phyloP scores from a whole-genome alignment of 2,329 filamentous ascomycete genomes.

The Colletotrichum navitas region DNA sequence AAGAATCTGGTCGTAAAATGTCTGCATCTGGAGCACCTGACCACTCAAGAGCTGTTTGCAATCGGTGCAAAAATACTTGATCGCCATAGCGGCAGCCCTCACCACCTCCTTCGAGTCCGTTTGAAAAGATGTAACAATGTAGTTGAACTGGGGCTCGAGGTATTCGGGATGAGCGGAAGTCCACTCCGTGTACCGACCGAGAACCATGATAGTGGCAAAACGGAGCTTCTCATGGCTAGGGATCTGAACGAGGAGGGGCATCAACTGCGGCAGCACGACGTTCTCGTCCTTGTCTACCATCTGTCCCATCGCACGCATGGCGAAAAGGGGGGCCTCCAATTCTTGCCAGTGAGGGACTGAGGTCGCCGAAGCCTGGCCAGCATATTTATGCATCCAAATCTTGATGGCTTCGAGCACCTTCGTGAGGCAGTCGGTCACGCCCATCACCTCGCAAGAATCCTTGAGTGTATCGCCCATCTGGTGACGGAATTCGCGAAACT shows the following conservation, averaged over 20 bases:
- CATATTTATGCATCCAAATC: slow-evolving; percentile 87
- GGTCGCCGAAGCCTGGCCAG: slow-evolving; percentile 76
- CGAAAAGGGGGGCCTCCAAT: slow-evolving; percentile 93
- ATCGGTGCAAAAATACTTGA: slow-evolving; percentile 97
- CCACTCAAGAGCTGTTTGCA: slow-evolving; percentile 88
- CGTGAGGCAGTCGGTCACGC: slow-evolving; percentile 87
- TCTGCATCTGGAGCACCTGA: slow-evolving; percentile 87
- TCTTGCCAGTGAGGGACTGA: slow-evolving; percentile 96
- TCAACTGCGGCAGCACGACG: slow-evolving; percentile 89
- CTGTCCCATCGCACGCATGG: slow-evolving; percentile 93
- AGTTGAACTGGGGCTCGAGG: slow-evolving; percentile 91
- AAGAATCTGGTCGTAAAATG: slow-evolving; percentile 91
- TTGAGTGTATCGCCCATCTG: slow-evolving; percentile 98
- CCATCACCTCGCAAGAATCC: slow-evolving; percentile 96
- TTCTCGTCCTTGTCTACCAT: slow-evolving; percentile 94
- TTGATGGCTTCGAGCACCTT: slow-evolving; percentile 92
- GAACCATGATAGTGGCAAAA: slow-evolving; percentile 97
- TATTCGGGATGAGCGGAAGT: slow-evolving; percentile 94
- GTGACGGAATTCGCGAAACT: slow-evolving; percentile 96
- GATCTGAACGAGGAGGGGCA: slow-evolving; percentile 93
- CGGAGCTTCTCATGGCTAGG: slow-evolving; percentile 97
- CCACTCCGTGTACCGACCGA: slow-evolving; percentile 98
- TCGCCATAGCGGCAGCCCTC: slow-evolving; percentile 89
- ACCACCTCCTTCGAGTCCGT: slow-evolving; percentile 91
- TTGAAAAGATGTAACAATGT: slow-evolving; percentile 93